Base-by-base conservation (phyloP, 2,329 filamentous ascomycete genomes). In the Verticillium albo-atrum region DNA sequence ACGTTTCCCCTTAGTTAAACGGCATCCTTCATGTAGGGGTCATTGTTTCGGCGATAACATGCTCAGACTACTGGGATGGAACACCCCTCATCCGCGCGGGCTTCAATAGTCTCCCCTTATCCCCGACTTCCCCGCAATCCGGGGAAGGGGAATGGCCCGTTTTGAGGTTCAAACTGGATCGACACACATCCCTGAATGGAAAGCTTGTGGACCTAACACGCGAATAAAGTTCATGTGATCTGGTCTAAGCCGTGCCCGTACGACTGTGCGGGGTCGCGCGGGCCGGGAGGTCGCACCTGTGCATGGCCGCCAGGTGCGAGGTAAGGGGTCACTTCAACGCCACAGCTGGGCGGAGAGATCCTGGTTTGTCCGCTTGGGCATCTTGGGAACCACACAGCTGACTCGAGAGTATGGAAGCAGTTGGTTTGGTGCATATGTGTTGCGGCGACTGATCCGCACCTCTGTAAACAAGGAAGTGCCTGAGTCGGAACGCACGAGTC, bases 91-190 rank as follows among this genome's bases (percentile, higher is more conserved):
- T 54, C 30, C 52, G n/a, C 42, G n/a, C 7, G n/a, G 27, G 27
- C 5, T 23, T 23, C 52, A 54, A 30, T 54, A 54, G 52, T 54
- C 14, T 53, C 51, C 51, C 10, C 51, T 30, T 53, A 53, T 9
- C 51, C 27, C 52, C 52, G 30, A 34, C 52, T 54, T 54, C 52
- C 52, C 52, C 52, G 52, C 52, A 34, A 54, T 54, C 52, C 17
- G 27, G 52, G 27, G 52, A 30, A 32, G n/a, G 52, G 27, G 52
- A 23, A 3, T 10, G 20, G 10, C 42, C n/a, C 42, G 20, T 50
- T 50, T 50, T 20, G 42, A 50, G 42, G 3, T 50, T 10, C 42
- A 23, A 20, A 20, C 42, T 50, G 20, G 42, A 25, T 50, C 42
- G 42, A 23, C 42, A 23, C 3, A 9, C 12, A n/a, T 23, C 20